Evolutionary conservation across 768 basidiomycete genomes (phyloP).

Genomic region (Tricholomella constricta): DNA sequence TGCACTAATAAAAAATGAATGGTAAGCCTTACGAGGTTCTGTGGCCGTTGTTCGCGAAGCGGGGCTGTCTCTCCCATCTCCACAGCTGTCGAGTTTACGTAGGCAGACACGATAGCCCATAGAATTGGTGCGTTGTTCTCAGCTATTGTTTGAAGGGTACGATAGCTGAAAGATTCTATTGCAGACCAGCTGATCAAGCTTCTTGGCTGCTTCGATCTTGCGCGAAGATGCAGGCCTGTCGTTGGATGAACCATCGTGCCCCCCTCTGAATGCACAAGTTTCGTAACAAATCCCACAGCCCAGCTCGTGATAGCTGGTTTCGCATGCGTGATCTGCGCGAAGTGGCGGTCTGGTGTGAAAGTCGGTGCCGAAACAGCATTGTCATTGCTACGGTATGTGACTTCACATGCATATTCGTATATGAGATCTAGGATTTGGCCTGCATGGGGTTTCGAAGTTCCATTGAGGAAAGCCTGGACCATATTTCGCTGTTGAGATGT

Average conservation of each 20-base stretch:
- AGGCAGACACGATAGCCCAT: not conserved
- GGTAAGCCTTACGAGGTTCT: not conserved
- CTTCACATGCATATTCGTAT: not conserved
- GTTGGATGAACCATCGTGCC: not conserved
- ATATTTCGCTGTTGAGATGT: not conserved
- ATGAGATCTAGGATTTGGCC: not conserved
- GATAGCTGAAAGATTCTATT: not conserved
- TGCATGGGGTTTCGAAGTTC: not conserved
- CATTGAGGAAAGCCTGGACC: not conserved
- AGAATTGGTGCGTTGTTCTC: not conserved
- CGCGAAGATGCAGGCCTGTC: constrained; percentile 10
- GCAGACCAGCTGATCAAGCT: not conserved
- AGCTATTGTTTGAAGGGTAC: not conserved
- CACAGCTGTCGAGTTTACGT: not conserved
- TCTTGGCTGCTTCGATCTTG: not conserved
- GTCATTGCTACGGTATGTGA: not conserved
- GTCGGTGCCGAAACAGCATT: not conserved
- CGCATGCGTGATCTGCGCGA: constrained; percentile 4
- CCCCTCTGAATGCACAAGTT: constrained; percentile 1
- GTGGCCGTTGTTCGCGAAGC: not conserved
- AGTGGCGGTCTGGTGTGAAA: not conserved
- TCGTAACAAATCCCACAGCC: constrained; percentile 1
- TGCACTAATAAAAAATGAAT: not conserved
- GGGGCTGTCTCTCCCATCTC: not conserved
- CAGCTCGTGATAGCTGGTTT: constrained; percentile 6